Percentiles rank a stretch among this genome's conserved stretches.
Conservation (phyloP, 225 moss, liverwort and hornwort genomes). For the Marchantia polymorpha region DNA sequence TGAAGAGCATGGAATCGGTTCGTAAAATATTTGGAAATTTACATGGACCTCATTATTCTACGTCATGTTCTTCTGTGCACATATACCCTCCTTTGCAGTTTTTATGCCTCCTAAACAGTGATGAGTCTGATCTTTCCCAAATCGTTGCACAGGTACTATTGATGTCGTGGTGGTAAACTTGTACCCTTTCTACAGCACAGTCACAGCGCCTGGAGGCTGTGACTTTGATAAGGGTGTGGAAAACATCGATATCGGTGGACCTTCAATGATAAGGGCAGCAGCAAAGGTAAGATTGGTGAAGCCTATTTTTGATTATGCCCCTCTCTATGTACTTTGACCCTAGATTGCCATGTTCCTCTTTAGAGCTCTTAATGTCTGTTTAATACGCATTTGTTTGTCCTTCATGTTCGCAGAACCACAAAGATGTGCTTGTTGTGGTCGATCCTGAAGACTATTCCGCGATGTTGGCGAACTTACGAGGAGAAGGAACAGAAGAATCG, state of each 20-base stretch:
- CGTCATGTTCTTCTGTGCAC: neutral
- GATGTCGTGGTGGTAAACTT: conserved; percentile 96
- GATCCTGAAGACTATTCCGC: conserved; percentile 85
- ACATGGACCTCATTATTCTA: neutral
- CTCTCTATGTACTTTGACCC: neutral
- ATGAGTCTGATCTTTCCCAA: neutral
- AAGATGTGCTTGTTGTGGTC: conserved; percentile 93
- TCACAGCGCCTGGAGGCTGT: conserved; percentile 61
- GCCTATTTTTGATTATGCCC: neutral
- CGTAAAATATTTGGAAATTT: conserved; percentile 15
- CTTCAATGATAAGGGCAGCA: conserved; percentile 93
- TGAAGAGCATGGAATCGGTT: conserved; percentile 83
- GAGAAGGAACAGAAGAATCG: conserved; percentile 54
- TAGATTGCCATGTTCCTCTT: neutral
- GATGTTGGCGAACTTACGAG: conserved; percentile 60
- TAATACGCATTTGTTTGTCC: neutral
- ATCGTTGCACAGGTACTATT: conserved; percentile 57
- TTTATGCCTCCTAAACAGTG: neutral
- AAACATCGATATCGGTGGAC: conserved; percentile 97
- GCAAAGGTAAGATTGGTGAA: conserved; percentile 72
- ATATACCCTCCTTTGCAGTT: neutral
- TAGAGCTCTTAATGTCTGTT: neutral
- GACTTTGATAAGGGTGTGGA: conserved; percentile 79
- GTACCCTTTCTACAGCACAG: conserved; percentile 89
- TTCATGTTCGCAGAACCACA: conserved; percentile 63